Evolutionary conservation across 1,284 basidiomycete genomes (phyloP), one percentile per base, ranked within the genome.

Genomic region (Cryptococcus sp.): DNA sequence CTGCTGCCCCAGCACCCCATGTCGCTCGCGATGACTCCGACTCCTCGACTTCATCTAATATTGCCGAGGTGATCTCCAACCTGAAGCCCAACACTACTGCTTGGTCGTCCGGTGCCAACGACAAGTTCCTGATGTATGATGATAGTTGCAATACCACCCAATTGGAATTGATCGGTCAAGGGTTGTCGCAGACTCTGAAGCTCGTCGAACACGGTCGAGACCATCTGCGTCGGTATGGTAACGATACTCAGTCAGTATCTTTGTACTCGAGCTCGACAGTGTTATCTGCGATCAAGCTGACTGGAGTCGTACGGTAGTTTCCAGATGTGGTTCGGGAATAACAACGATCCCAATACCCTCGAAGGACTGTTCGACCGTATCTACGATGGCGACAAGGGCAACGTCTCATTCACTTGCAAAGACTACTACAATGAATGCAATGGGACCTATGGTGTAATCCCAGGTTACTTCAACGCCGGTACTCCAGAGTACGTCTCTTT

Each of bases 351-450:
- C 5, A 54, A 54, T 27, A 58, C 46, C 27, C 17, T 61, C 11
- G 46, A 57, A 19, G 60, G 60, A 5, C 46, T 61, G 5, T 61
- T 48, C 49, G 60, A 61, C 35, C 52, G 60, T 13, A 56, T 61
- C 17, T 43, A 58, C 23, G 41, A 39, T n/a, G 60, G 60, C 41
- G 60, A 61, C 45, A 54, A 52, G 49, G 56, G 55, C 13, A 58
- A 58, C 38, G 48, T 61, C n/a, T 57, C 55, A 1, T 58, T 61
- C 52, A 61, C 60, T 3, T 61, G 60, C 47, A 50, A 54, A 22
- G 60, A 61, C 46, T 23, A 57, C 17, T 54, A 57, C 35, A 53
- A 49, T 22, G 42, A 38, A 3, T 56, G 55, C 46, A 47, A 56
- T 38, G 59, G 59, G 6, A 57, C 8, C 8, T 61, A 57, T 30